Percentiles rank a stretch among this genome's conserved stretches.
Evolutionary conservation across 2,329 filamentous ascomycete species (phyloP).

Genomic region (Venturiaceae sp.): DNA sequence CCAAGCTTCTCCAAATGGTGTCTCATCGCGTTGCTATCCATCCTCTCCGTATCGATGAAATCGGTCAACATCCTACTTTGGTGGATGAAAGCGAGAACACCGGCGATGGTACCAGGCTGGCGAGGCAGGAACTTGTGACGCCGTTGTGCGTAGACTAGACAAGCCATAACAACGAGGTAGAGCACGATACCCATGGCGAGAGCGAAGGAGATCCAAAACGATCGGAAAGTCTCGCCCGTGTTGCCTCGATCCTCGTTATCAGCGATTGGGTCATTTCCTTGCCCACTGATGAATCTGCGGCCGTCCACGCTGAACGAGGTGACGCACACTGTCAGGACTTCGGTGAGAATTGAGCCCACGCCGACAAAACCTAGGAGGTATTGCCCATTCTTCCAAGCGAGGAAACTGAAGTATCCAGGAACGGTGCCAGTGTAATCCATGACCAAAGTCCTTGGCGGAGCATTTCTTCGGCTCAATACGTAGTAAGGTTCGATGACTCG

Average conservation of each 20-base stretch:
- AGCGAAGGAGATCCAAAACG: constrained; percentile 57
- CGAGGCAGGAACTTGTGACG: constrained; percentile 64
- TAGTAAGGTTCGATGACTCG: constrained; percentile 70
- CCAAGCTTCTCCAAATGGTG: constrained; percentile 47
- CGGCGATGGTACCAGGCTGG: constrained; percentile 69
- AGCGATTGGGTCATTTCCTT: constrained; percentile 13
- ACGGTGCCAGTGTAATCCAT: constrained; percentile 66
- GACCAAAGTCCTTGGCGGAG: constrained; percentile 54
- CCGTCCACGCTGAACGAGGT: constrained; percentile 59
- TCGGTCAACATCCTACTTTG: constrained; percentile 71
- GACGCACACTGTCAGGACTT: constrained; percentile 61
- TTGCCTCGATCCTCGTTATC: constrained; percentile 16
- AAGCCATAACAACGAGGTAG: constrained; percentile 52
- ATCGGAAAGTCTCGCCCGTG: constrained; percentile 37
- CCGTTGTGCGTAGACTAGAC: constrained; percentile 51
- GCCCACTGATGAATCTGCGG: constrained; percentile 41
- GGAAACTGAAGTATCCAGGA: constrained; percentile 54
- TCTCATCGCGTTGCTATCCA: constrained; percentile 53
- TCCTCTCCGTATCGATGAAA: constrained; percentile 61
- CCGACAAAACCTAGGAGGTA: constrained; percentile 59
- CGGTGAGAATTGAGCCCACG: constrained; percentile 60
- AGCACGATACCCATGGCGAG: constrained; percentile 55
- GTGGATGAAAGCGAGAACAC: constrained; percentile 67
- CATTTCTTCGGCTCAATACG: constrained; percentile 56
- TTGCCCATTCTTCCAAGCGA: constrained; percentile 54